Conservation (phyloP, 257 asterid genomes). For the Solanum gracilifrons region DNA sequence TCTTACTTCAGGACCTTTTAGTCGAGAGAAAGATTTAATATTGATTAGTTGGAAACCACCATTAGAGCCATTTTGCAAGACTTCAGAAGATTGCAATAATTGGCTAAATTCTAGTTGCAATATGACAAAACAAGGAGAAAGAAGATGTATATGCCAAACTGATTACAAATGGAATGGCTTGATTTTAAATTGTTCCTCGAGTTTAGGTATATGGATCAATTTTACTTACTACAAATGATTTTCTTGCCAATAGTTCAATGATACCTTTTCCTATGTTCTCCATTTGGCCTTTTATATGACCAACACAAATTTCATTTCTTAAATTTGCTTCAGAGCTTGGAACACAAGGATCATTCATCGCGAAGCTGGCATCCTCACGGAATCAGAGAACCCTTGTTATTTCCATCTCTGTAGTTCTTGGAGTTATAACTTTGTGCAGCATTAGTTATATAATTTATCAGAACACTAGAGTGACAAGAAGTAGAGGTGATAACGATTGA, state of each 20-base stretch:
- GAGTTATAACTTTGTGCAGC: slow-evolving; percentile 8
- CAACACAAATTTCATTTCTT: neutral
- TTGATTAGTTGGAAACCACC: slow-evolving; percentile 9
- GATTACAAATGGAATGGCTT: slow-evolving; percentile 11
- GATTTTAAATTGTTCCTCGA: slow-evolving; percentile 9
- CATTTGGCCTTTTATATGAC: neutral
- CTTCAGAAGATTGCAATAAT: slow-evolving; percentile 2
- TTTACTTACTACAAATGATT: neutral
- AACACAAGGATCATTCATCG: neutral
- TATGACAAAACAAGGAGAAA: neutral
- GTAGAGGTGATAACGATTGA: neutral
- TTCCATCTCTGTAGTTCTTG: slow-evolving; percentile 5
- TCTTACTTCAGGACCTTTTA: neutral
- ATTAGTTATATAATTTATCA: slow-evolving; percentile 9
- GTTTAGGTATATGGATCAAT: slow-evolving; percentile 3
- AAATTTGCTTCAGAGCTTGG: neutral
- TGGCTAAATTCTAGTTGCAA: slow-evolving; percentile 20
- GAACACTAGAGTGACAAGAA: slow-evolving; percentile 1
- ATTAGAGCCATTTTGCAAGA: slow-evolving; percentile 14
- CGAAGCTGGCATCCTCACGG: neutral
- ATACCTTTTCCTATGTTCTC: neutral
- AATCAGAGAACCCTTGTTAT: neutral
- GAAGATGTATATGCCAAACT: slow-evolving; percentile 15
- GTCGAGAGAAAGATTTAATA: neutral
- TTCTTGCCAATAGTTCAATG: neutral